A percentile compares a stretch with the other conserved stretches of the same genome.
phyloP scores from a whole-genome alignment of 2,329 filamentous ascomycete genomes.

The Ophiostoma sp. region DNA sequence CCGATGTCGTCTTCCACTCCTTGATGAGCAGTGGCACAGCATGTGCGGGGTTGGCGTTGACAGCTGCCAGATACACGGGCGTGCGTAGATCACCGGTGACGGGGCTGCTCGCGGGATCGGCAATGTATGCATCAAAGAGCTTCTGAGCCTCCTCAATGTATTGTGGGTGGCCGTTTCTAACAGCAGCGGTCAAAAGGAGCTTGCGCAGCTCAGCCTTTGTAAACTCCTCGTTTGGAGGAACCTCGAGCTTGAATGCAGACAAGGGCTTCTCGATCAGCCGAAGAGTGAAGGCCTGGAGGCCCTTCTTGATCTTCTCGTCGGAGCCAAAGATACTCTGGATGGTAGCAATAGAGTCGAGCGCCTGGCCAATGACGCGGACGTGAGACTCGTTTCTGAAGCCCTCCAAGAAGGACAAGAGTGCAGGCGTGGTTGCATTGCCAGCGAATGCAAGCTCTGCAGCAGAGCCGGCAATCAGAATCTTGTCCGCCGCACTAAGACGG shows the following conservation, averaged over 20 bases:
- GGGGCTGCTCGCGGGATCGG: constrained; percentile 59
- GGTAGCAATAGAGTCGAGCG: constrained; percentile 67
- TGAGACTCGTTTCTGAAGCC: constrained; percentile 77
- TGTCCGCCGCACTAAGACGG: constrained; percentile 76
- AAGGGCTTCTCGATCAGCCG: constrained; percentile 70
- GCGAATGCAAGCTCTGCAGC: constrained; percentile 84
- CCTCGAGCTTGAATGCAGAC: constrained; percentile 80
- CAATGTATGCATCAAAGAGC: constrained; percentile 74
- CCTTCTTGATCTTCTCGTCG: constrained; percentile 64
- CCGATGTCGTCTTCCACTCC: constrained; percentile 75
- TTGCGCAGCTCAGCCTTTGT: constrained; percentile 77
- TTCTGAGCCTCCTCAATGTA: constrained; percentile 68
- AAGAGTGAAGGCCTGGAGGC: constrained; percentile 71
- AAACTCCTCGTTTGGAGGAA: constrained; percentile 70
- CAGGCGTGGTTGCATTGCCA: constrained; percentile 74
- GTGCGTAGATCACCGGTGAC: constrained; percentile 77
- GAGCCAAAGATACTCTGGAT: constrained; percentile 82
- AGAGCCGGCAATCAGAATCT: constrained; percentile 87
- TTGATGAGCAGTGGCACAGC: constrained; percentile 71
- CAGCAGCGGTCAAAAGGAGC: constrained; percentile 69
- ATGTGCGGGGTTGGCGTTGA: constrained; percentile 63
- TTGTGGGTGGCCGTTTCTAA: constrained; percentile 68
- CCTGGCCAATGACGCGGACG: constrained; percentile 84
- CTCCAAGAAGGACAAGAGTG: constrained; percentile 75
- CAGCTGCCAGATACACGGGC: constrained; percentile 72